phyloP scores from a whole-genome alignment of 108 stramenopile genomes.

The Thalassiosira profunda region DNA sequence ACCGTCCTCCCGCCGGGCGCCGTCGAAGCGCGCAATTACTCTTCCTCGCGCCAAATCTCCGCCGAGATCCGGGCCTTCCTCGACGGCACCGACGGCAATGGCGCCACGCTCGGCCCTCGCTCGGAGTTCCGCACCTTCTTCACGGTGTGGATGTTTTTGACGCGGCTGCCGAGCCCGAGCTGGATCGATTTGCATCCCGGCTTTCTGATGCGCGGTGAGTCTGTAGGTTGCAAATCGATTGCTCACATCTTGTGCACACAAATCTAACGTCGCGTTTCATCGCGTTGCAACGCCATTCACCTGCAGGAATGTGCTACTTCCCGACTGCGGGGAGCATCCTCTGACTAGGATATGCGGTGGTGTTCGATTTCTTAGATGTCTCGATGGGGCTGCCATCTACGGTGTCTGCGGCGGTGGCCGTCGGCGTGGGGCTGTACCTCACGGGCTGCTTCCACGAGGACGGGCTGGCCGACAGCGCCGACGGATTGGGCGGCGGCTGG shows the following conservation, averaged over 20 bases:
- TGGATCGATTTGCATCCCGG: slow-evolving; percentile 79
- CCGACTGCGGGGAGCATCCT: slow-evolving; percentile 64
- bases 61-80: slow-evolving; percentile 58
- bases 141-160: slow-evolving; percentile 69
- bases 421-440: slow-evolving; percentile 38
- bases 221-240: not conserved
- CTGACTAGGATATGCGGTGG: slow-evolving; percentile 42
- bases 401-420: slow-evolving; percentile 39
- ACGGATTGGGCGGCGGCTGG: slow-evolving; percentile 86
- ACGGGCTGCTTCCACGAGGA: slow-evolving; percentile 91
- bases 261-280: no score
- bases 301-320: slow-evolving; percentile 82
- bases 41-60: slow-evolving; percentile 22
- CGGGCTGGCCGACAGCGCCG: slow-evolving; percentile 73
- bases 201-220: slow-evolving; percentile 62
- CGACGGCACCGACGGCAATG: slow-evolving; percentile 18
- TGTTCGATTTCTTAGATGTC: slow-evolving; percentile 44
- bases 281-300: no score
- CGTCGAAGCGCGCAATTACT: slow-evolving; percentile 43
- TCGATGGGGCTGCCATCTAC: slow-evolving; percentile 47
- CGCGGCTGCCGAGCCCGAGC: slow-evolving; percentile 68
- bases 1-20: slow-evolving; percentile 46
- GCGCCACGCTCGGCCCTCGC: slow-evolving; percentile 1
- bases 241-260: not conserved
- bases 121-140: slow-evolving; percentile 61